These are phyloP conservation scores for Trichoderma erinaceum DNA, from an alignment of 495 filamentous ascomycete genomes.

Conservation along the genomic window DNA sequence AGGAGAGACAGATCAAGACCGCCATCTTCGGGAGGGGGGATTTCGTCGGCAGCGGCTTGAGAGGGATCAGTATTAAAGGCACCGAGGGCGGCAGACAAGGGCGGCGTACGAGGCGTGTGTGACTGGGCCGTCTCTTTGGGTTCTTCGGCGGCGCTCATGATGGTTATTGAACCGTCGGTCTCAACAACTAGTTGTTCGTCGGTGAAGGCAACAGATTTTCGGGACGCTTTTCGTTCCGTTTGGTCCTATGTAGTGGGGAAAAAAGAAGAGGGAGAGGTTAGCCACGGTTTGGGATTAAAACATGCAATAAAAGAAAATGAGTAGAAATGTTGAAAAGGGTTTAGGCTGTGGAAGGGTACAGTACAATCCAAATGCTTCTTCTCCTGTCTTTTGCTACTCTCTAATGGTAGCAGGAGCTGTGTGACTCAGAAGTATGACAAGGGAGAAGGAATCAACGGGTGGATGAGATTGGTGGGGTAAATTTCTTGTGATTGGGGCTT, in stretches of 20 bases:
- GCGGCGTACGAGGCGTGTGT: conserved; percentile 59
- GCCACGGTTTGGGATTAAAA: background rate
- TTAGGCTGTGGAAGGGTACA: conserved; percentile 20
- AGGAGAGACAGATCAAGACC: conserved; percentile 40
- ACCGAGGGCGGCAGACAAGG: conserved; percentile 43
- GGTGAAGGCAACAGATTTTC: conserved; percentile 88
- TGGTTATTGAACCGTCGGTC: conserved; percentile 72
- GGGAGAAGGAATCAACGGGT: background rate
- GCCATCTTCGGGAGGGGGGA: conserved; percentile 39
- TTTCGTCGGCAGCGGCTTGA: conserved; percentile 52
- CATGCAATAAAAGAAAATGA: conserved; percentile 18
- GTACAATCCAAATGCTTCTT: conserved; percentile 36
- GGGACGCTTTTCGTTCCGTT: conserved; percentile 50
- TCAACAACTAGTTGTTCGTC: conserved; percentile 78
- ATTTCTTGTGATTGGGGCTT: conserved; percentile 7
- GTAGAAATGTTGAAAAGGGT: conserved; percentile 36
- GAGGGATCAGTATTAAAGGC: conserved; percentile 42
- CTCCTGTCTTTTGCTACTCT: background rate
- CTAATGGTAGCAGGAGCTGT: background rate
- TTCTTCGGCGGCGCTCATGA: conserved; percentile 53
- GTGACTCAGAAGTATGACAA: conserved; percentile 11
- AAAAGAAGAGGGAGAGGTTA: conserved; percentile 15
- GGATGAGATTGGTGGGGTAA: conserved; percentile 12
- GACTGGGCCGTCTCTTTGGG: conserved; percentile 66
- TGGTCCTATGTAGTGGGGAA: conserved; percentile 20